Base-by-base conservation (phyloP, 2,329 filamentous ascomycete genomes). In the Clarireedia monteithiana region DNA sequence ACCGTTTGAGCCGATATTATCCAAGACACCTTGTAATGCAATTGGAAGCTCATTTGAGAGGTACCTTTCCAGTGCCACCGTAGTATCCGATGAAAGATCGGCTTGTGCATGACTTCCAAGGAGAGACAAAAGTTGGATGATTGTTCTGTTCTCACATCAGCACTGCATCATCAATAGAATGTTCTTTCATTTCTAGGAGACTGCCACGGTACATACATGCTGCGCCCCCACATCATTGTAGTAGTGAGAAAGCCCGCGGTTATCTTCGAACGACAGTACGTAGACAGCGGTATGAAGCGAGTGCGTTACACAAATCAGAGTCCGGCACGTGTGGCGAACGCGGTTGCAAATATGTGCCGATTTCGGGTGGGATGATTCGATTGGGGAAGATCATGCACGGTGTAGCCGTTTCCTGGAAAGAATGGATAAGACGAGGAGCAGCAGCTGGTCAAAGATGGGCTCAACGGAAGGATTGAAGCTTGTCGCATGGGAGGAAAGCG, bases 1-100 rank as follows among this genome's bases (percentile, higher is more conserved):
- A n/a, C 80, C 79, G 65, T 72, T 64, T 0, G 78, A 66, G 5
- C 80, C 80, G 56, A 82, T 79, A 62, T 83, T 84, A 63, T 77
- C 74, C 44, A 83, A 66, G 10, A 78, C 71, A 30, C 77, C 75
- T 59, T 79, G 71, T 34, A 80, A 69, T 12, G 80, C 74, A 55
- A 79, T 68, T 0, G 69, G 63, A 17, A 71, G 73, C 62, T 83
- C 17, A 7, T 20, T 12, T 24, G 27, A 34, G 12, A 53, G 42
- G 26, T 53, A 53, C 27, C 26, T 38, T 10, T 47, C 50, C 14
- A 53, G 17, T 52, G 40, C 30, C 14, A 44, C 17, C 10, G 42
- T 20, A 10, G 20, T 34, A 48, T 45, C 17, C 15, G 39, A 15
- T n/a, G 7, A 6, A 20, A 15, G 5, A 6, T 42, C 39, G 14